phyloP scores from a whole-genome alignment of 495 filamentous ascomycete species.

The Aspergillus ostianus region DNA sequence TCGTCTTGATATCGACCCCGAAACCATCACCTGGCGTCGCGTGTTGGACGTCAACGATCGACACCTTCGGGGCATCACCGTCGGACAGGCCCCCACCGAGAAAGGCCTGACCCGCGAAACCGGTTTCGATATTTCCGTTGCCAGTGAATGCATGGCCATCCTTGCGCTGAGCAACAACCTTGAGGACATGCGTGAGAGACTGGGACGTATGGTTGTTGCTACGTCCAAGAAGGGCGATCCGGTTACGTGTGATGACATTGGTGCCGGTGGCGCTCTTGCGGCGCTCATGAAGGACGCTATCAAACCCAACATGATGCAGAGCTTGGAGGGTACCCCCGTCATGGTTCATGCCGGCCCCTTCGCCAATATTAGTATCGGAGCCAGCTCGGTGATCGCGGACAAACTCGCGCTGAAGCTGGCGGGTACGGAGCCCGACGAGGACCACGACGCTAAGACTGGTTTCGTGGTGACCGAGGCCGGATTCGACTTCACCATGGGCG shows the following conservation, averaged over 20 bases:
- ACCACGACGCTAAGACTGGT: conserved; percentile 77
- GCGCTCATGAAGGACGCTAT: conserved; percentile 97
- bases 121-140: conserved; percentile 95
- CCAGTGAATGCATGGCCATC: conserved; percentile 98
- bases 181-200: conserved; percentile 85
- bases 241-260: conserved; percentile 93
- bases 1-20: conserved; percentile 90
- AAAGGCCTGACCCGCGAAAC: conserved; percentile 82
- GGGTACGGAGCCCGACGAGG: conserved; percentile 92
- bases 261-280: conserved; percentile 85
- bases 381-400: conserved; percentile 91
- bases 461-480: conserved; percentile 98
- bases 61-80: conserved; percentile 81
- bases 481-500: conserved; percentile 99
- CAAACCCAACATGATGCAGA: conserved; percentile 99
- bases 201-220: conserved; percentile 96
- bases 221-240: conserved; percentile 82
- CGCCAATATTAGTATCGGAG: conserved; percentile 96
- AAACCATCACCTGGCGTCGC: conserved; percentile 94
- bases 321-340: conserved; percentile 92
- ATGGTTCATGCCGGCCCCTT: conserved; percentile 97
- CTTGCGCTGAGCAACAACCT: conserved; percentile 88
- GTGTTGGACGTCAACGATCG: conserved; percentile 97
- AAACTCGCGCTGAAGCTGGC: conserved; percentile 94
- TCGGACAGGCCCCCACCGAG: conserved; percentile 86